These are phyloP conservation scores for Colletotrichum ledebouriae DNA, from an alignment of 2,329 filamentous ascomycete genomes.

Conservation along the genomic window DNA sequence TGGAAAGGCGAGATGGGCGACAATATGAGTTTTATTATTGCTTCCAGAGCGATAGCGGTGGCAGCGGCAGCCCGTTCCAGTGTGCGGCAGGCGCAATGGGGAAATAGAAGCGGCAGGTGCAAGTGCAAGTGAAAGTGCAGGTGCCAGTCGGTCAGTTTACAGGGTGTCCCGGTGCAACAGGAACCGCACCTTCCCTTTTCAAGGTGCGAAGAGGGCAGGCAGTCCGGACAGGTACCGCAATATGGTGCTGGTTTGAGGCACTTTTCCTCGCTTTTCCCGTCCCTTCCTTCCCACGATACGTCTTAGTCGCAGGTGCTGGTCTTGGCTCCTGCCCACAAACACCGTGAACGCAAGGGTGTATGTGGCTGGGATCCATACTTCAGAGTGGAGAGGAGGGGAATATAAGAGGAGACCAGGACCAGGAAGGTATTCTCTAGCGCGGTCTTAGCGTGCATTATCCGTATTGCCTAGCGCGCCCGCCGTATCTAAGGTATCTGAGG, in stretches of 20 bases:
- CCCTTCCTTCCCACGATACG: slow-evolving; percentile 29
- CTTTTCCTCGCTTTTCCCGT: slow-evolving; percentile 27
- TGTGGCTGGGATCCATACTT: slow-evolving; percentile 41
- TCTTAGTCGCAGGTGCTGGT: slow-evolving; percentile 31
- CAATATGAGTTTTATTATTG: slow-evolving; percentile 40
- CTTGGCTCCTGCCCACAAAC: slow-evolving; percentile 37
- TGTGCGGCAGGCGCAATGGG: slow-evolving; percentile 30
- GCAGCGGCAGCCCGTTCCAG: slow-evolving; percentile 18
- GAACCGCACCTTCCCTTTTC: slow-evolving; percentile 41
- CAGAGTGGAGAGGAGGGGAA: slow-evolving; percentile 20
- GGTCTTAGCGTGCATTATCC: slow-evolving; percentile 17
- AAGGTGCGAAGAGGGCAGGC: slow-evolving; percentile 22
- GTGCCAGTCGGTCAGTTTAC: slow-evolving; percentile 11
- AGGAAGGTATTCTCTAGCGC: slow-evolving; percentile 34
- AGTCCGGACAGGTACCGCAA: slow-evolving; percentile 23
- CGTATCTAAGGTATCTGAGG: slow-evolving; percentile 14
- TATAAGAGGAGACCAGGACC: slow-evolving; percentile 14
- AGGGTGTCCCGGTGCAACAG: slow-evolving; percentile 40
- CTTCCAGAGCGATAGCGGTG: slow-evolving; percentile 10
- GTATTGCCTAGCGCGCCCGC: slow-evolving; percentile 11
- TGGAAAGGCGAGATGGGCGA: slow-evolving; percentile 22
- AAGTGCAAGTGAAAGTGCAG: not conserved
- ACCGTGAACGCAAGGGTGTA: slow-evolving; percentile 2
- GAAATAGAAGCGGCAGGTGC: slow-evolving; percentile 16
- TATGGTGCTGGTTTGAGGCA: not conserved